phyloP scores from a whole-genome alignment of 2,329 filamentous ascomycete genomes.

The Ophiostoma ulmi region DNA sequence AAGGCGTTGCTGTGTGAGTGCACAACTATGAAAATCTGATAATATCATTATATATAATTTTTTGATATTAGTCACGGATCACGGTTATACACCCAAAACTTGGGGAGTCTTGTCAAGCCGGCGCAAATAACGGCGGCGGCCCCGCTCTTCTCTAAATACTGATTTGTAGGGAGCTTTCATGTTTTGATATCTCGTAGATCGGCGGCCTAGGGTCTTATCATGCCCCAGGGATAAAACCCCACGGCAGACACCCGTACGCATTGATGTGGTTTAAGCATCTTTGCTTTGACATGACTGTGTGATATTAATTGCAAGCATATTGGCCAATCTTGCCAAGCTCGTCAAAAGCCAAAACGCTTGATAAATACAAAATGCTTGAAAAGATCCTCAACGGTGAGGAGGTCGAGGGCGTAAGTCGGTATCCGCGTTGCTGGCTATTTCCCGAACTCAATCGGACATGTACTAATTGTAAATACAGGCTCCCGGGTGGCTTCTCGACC shows the following conservation, averaged over 20 bases:
- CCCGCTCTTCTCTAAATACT: not conserved
- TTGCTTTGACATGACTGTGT: not conserved
- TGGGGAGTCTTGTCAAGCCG: not conserved
- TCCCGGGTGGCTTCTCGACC: constrained; percentile 3
- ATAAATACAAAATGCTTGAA: not conserved
- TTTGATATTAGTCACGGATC: no score
- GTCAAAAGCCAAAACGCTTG: not conserved
- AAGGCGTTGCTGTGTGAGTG: no score
- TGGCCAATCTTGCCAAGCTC: no score
- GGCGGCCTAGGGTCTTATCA: not conserved
- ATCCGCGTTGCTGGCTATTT: not conserved
- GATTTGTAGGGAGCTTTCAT: not conserved
- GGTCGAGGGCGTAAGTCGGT: not conserved
- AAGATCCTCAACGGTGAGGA: constrained; percentile 5
- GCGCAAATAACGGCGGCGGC: not conserved
- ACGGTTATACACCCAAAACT: not conserved
- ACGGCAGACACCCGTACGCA: not conserved
- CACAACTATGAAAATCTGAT: no score
- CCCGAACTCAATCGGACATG: not conserved
- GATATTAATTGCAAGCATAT: no score
- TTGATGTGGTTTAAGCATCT: not conserved
- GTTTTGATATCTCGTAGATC: not conserved
- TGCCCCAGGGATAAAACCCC: not conserved
- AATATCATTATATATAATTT: no score
- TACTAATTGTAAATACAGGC: not conserved